Evolutionary conservation across 2,329 filamentous ascomycete species (phyloP).

Genomic region (Nigrospora osmanthi): DNA sequence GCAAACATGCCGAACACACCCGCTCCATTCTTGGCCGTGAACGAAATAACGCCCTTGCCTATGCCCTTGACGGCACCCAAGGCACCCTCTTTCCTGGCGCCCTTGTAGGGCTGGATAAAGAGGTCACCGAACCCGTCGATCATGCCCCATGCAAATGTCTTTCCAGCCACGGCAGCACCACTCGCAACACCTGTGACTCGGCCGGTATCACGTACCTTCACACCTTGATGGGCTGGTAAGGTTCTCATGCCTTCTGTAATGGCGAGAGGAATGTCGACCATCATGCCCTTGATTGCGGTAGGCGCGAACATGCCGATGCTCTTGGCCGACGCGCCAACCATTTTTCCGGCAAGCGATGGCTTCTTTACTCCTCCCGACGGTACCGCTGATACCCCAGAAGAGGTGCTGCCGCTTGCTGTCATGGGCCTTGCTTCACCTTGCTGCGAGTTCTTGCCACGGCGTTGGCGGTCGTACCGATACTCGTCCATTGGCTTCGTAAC

Average conservation of each 20-base stretch:
- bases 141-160: background rate
- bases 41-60: background rate
- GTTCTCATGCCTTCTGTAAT: background rate
- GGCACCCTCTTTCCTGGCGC: background rate
- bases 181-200: background rate
- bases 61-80: background rate
- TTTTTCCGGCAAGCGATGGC: too few species aligned
- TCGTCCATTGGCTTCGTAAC: slow-evolving; percentile 16
- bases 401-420: background rate
- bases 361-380: too few species aligned
- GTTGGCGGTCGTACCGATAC: slow-evolving; percentile 8
- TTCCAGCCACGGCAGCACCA: background rate
- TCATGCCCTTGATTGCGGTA: background rate
- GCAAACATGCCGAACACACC: background rate
- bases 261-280: background rate
- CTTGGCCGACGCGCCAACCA: background rate
- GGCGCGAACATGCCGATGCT: background rate
- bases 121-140: background rate
- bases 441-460: background rate
- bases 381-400: background rate
- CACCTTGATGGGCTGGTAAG: background rate
- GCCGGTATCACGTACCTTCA: background rate
- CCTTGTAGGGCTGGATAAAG: background rate
- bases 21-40: background rate
- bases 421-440: background rate